phyloP scores from a whole-genome alignment of 305 asterid genomes.

The Petunia hybrid region DNA sequence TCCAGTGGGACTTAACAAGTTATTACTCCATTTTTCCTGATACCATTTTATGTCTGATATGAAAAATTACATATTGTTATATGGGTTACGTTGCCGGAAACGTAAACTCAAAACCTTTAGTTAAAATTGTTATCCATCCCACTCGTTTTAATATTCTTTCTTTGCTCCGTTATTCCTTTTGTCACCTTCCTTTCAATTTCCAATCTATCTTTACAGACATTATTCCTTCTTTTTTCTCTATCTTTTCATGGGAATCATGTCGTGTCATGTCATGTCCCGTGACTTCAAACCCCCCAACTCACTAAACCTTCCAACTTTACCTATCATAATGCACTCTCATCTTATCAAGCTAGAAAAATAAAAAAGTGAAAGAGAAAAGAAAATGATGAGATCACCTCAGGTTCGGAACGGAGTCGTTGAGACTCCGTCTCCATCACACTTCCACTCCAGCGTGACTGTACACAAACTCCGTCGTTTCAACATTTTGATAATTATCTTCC shows the following conservation, averaged over 20 bases:
- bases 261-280: constrained; percentile 34
- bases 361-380: background rate
- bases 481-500: constrained; percentile 44
- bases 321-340: constrained; percentile 12
- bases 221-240: background rate
- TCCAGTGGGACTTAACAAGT: too few species aligned
- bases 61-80: too few species aligned
- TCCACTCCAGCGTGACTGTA: constrained; percentile 52
- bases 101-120: too few species aligned
- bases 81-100: too few species aligned
- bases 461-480: constrained; percentile 59
- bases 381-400: constrained; percentile 46
- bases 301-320: background rate
- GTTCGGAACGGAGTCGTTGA: constrained; percentile 49
- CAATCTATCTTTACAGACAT: constrained; percentile 1
- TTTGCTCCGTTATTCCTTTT: background rate
- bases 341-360: background rate
- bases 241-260: constrained; percentile 41
- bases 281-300: constrained; percentile 25
- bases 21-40: too few species aligned
- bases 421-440: constrained; percentile 56
- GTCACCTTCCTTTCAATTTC: constrained; percentile 28
- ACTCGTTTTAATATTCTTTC: too few species aligned
- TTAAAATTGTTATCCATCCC: too few species aligned
- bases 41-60: too few species aligned